Conservation (phyloP, 768 basidiomycete species). For the Butyriboletus loyo region DNA sequence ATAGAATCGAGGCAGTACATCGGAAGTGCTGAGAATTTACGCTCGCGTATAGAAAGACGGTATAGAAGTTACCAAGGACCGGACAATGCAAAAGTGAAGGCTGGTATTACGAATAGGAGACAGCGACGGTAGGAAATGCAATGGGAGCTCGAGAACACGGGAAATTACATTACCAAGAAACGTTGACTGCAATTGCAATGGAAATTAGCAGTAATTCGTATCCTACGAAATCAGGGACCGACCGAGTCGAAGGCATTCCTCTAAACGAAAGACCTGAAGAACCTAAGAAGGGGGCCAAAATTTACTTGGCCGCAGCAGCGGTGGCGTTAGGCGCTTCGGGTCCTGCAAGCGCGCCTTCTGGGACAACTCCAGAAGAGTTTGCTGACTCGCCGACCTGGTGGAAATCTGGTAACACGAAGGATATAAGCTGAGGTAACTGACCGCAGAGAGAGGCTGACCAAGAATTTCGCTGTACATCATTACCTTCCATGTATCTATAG, state of each 20-base stretch:
- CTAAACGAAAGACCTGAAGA: neutral
- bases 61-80: slow-evolving; percentile 12
- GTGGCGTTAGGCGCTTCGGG: slow-evolving; percentile 39
- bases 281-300: neutral
- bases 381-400: slow-evolving; percentile 68
- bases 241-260: slow-evolving; percentile 15
- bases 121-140: slow-evolving; percentile 1
- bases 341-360: slow-evolving; percentile 69
- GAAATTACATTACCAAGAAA: slow-evolving; percentile 15
- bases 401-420: slow-evolving; percentile 53
- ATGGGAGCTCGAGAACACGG: neutral
- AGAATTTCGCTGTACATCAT: slow-evolving; percentile 99
- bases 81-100: slow-evolving; percentile 1
- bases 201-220: neutral
- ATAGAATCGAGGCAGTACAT: slow-evolving; percentile 11
- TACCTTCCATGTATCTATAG: slow-evolving; percentile 99
- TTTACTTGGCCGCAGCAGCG: slow-evolving; percentile 15
- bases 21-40: slow-evolving; percentile 9
- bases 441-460: slow-evolving; percentile 48
- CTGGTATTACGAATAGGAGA: slow-evolving; percentile 15
- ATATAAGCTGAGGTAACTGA: neutral
- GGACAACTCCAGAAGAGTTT: slow-evolving; percentile 33
- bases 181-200: neutral
- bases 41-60: slow-evolving; percentile 3
- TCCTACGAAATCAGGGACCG: neutral